These are phyloP conservation scores for Capsella bursapastoris DNA, from an alignment of 345 rosid genomes.

Conservation along the genomic window DNA sequence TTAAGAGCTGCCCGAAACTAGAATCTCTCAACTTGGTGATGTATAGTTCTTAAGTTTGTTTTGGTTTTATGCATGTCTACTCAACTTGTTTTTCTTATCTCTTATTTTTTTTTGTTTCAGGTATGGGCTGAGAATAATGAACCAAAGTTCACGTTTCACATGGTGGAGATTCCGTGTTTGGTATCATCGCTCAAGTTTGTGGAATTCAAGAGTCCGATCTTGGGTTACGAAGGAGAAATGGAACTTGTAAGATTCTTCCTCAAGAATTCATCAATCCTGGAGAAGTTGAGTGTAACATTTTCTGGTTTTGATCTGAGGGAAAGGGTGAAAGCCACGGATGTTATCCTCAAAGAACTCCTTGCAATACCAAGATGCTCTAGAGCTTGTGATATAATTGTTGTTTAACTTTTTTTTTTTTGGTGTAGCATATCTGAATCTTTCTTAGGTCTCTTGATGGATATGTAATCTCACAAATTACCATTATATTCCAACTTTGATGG, in stretches of 20 bases:
- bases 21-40: constrained; percentile 22
- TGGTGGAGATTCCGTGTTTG: not conserved
- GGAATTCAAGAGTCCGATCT: constrained; percentile 3
- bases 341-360: constrained; percentile 61
- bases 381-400: not conserved
- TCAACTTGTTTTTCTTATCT: constrained; percentile 1
- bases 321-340: constrained; percentile 57
- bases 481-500: not conserved
- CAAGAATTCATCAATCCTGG: constrained; percentile 12
- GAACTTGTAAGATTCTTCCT: constrained; percentile 17
- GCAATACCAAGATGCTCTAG: constrained; percentile 15
- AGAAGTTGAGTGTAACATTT: not conserved
- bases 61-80: not conserved
- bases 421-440: no score
- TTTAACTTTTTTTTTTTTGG: not conserved
- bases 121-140: not conserved
- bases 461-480: not conserved
- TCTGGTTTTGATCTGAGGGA: not conserved
- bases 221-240: not conserved
- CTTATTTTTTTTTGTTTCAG: not conserved
- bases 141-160: not conserved
- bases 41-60: not conserved
- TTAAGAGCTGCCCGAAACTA: constrained; percentile 17
- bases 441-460: not conserved
- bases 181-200: constrained; percentile 24